Base-by-base conservation (phyloP, 1,284 basidiomycete species). In the Ustilago crameri region DNA sequence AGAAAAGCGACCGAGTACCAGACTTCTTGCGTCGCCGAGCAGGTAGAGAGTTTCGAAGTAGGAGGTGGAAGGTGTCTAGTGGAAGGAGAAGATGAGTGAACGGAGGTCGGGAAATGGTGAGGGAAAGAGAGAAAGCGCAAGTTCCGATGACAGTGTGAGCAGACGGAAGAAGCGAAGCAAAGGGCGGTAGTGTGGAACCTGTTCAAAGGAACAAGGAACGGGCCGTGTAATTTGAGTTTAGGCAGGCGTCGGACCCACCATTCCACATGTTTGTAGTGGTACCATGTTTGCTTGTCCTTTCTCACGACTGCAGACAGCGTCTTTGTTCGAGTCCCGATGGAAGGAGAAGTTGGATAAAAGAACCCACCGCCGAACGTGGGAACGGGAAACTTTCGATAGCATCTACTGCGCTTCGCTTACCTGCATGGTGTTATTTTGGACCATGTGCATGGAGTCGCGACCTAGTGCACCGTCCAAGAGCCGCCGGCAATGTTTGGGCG, bases 11-110 rank as follows among this genome's bases (percentile, higher is more conserved):
- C 20, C 26, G 23, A 57, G 61, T 57, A 18, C 61, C 61, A 20
- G 61, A 56, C 61, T 63, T 55, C 40, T 9, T 20, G 41, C 20
- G 20, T 46, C 24, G 46, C 43, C n/a, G 27, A 35, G 22, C 3
- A 32, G 27, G 5, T 14, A 37, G 15, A 26, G 46, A 26, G 30
- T 10, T 17, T 30, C 30, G 30, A 30, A 26, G 43, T 34, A 15
- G 42, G 12, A 18, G 14, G 27, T 5, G 32, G 27, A 32, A 23
- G 48, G 9, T 27, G 20, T 22, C n/a, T 46, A 41, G 24, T 18
- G 18, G 30, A 35, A 20, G 20, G 17, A 34, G 32, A 23, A 2
- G 41, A 44, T 34, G n/a, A 24, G 27, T 30, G 44, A 46, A n/a
- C 20, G 24, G 26, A 23, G 18, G 38, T 4, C 18, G n/a, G 26